Base-by-base conservation (phyloP, 805 yeast genomes). In the Saccharomycopsis malanga region DNA sequence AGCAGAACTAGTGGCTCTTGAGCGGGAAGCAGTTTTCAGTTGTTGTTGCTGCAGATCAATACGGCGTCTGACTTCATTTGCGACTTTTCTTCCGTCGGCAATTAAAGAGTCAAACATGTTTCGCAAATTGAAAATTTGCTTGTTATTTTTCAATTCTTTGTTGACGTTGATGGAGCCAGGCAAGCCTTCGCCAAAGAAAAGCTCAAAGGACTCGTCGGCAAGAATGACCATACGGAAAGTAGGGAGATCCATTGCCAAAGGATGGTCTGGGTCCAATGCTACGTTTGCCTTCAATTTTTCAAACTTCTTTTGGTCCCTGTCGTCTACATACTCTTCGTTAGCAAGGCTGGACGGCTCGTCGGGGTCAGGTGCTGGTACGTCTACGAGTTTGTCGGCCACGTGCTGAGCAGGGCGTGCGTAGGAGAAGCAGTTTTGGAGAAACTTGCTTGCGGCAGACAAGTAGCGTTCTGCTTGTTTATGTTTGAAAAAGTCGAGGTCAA, bases 221-320 rank as follows among this genome's bases (percentile, higher is more conserved):
- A 91, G 68, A 4, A 93, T 68, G 1, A 93, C 94, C 98, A 91
- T 91, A 53, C 98, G 70, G 66, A 91, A 91, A 0, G 96, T 88
- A 0, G 98, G 87, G 15, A 87, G 67, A 45, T 83, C 85, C 44
- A 89, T 72, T 49, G 68, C 77, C 7, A 82, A 78, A 1, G 95
- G 95, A 27, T 81, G 76, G 27, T 75, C 71, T 2, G 96, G 96
- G 59, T 87, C 86, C 34, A 87, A 66, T 0, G 95, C 96, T 3
- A 79, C 86, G 59, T 88, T 87, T 42, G 87, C 87, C 23, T 70
- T 70, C 37, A 76, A 52, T 18, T 63, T 58, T n/a, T 57, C 58
- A 40, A 56, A 53, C 39, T 57, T 58, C 53, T 58, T 63, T 50
- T 55, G 54, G 24, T 44, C 56, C 12, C 56, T 53, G 25, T 49